A percentile compares a stretch with the other conserved stretches of the same genome.
Evolutionary conservation across 352 stramenopile species (phyloP).

Genomic region (Blastocystis sp.): DNA sequence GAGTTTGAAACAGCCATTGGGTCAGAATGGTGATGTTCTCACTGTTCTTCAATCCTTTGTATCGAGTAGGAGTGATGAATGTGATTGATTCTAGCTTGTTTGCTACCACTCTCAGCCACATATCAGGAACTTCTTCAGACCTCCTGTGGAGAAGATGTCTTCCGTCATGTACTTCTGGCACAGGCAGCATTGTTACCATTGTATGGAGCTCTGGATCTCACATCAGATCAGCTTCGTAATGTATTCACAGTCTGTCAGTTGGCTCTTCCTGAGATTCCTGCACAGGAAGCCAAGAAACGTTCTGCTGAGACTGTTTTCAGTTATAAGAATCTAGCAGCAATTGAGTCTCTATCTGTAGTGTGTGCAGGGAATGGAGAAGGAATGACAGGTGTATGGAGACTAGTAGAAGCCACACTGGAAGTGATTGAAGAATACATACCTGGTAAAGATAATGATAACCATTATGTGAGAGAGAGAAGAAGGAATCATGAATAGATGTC

Average conservation of each 20-base stretch:
- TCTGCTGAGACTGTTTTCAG: not conserved
- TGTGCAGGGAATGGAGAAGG: not conserved
- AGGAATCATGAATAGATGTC: not conserved
- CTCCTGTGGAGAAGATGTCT: not conserved
- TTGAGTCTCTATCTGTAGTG: not conserved
- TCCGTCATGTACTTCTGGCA: not conserved
- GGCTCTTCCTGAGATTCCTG: not conserved
- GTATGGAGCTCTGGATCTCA: not conserved
- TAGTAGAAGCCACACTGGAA: slow-evolving; percentile 9
- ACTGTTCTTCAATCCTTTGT: not conserved
- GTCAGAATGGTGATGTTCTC: not conserved
- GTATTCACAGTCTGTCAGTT: not conserved
- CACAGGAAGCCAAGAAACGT: not conserved
- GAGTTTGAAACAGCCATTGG: not conserved
- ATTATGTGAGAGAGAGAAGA: not conserved
- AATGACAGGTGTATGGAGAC: not conserved
- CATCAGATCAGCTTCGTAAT: not conserved
- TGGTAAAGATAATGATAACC: not conserved
- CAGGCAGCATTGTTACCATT: not conserved
- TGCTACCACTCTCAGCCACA: not conserved
- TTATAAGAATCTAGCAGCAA: not conserved
- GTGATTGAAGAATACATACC: slow-evolving; percentile 25
- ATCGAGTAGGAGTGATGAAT: not conserved
- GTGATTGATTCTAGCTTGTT: not conserved
- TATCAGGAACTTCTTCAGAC: not conserved